Evolutionary conservation across 768 basidiomycete species (phyloP), one percentile per base, ranked within the genome.

Genomic region (Lanmaoa pseudosensibilis): DNA sequence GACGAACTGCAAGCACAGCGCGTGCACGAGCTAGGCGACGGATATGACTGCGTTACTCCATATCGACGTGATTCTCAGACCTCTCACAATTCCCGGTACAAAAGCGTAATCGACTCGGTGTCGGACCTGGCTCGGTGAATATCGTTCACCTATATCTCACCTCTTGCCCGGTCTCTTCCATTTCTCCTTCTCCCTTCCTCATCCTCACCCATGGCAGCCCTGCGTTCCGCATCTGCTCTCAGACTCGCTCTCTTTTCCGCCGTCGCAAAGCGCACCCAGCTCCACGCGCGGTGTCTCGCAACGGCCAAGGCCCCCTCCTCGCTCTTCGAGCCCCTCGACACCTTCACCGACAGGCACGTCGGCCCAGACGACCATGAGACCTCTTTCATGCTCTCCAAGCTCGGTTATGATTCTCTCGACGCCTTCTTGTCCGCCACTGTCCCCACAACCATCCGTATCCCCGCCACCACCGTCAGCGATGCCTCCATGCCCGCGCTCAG

Each of bases 351-450:
- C 64, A 85, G 96, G 33, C 96, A 99, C 73, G 86, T 98, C 63
- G 97, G 96, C 15, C 96, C 96, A 15, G 88, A 94, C 68, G 84
- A 84, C 56, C 72, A 75, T n/a, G 94, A 96, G 74, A 83, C 87
- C 25, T 75, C 81, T 3, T 77, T 78, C 44, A 98, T 98, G 96
- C 88, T 99, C 58, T 75, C 80, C 4, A 78, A 80, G 56, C 74
- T 99, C 30, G 95, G 95, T 25, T 97, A 92, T 69, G 76, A 85
- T 57, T 85, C 88, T 38, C 87, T 98, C 82, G 93, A 97, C 47
- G 85, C 83, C 25, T 99, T 99, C 74, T 79, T 98, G 37, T 75
- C 78, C 18, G 91, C 84, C 52, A 86, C 91, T 39, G 88, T 98
- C 5, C 97, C 97, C 11, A 69, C 81, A 11, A 79, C 84, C 54